Evolutionary conservation across 768 basidiomycete species (phyloP).

Genomic region (Pisolithus tinctorius): DNA sequence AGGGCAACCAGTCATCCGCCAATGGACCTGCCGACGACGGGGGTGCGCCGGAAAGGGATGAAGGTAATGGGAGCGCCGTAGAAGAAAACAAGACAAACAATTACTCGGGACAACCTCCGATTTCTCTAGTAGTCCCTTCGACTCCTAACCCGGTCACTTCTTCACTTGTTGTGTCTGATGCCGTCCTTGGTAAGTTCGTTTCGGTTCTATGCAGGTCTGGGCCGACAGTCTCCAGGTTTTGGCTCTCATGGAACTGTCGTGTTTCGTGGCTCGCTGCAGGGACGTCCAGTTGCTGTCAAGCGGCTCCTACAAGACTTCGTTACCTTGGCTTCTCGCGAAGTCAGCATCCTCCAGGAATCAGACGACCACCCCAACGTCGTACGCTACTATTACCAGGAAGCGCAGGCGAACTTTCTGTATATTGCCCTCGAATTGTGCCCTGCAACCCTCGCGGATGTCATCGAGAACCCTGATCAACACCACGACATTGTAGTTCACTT

Average conservation of each 20-base stretch:
- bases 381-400: constrained; percentile 96
- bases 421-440: constrained; percentile 96
- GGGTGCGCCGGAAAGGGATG: constrained; percentile 20
- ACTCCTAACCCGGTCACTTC: constrained; percentile 24
- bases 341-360: constrained; percentile 88
- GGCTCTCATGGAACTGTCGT: constrained; percentile 98
- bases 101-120: constrained; percentile 4
- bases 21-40: constrained; percentile 14
- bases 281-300: constrained; percentile 97
- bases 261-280: constrained; percentile 90
- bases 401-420: constrained; percentile 89
- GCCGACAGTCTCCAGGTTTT: constrained; percentile 51
- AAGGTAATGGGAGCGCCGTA: constrained; percentile 23
- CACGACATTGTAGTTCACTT: constrained; percentile 74
- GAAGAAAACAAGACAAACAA: constrained; percentile 28
- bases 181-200: constrained; percentile 56
- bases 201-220: not conserved
- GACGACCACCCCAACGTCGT: constrained; percentile 99
- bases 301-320: constrained; percentile 93
- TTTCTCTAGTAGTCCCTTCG: constrained; percentile 20
- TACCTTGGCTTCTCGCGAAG: constrained; percentile 89
- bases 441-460: constrained; percentile 79
- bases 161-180: constrained; percentile 67
- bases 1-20: constrained; percentile 28
- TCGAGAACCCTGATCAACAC: constrained; percentile 73